phyloP scores from a whole-genome alignment of 257 asterid species.

The Vinca minor region DNA sequence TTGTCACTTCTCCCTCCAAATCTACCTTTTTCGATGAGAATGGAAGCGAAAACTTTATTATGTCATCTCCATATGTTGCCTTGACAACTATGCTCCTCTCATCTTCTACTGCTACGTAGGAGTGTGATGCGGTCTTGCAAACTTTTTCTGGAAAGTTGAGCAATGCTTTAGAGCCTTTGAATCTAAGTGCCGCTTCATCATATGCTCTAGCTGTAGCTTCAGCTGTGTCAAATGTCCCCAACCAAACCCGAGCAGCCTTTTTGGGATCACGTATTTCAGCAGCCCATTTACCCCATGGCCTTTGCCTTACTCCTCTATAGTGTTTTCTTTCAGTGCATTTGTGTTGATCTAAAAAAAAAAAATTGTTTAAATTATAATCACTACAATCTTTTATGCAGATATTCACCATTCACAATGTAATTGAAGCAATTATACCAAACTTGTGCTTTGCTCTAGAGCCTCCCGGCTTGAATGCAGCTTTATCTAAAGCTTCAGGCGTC shows the following conservation, averaged over 20 bases:
- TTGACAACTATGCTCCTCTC: background rate
- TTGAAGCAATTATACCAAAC: no score
- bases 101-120: background rate
- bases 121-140: no score
- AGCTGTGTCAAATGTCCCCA: conserved; percentile 37
- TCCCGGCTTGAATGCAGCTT: no score
- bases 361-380: background rate
- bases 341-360: background rate
- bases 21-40: background rate
- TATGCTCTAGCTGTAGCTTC: conserved; percentile 35
- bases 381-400: no score
- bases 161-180: conserved; percentile 30
- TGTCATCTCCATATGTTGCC: background rate
- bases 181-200: conserved; percentile 33
- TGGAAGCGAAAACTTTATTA: background rate
- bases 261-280: conserved; percentile 37
- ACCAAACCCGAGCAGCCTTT: conserved; percentile 31
- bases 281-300: conserved; percentile 43
- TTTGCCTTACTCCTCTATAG: conserved; percentile 36
- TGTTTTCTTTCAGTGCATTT: conserved; percentile 6
- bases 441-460: no score
- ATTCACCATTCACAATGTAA: no score
- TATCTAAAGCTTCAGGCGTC: no score
- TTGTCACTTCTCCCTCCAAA: background rate
- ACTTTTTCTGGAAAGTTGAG: conserved; percentile 32